phyloP scores from a whole-genome alignment of 352 stramenopile genomes.

The Pythium myriotylum region DNA sequence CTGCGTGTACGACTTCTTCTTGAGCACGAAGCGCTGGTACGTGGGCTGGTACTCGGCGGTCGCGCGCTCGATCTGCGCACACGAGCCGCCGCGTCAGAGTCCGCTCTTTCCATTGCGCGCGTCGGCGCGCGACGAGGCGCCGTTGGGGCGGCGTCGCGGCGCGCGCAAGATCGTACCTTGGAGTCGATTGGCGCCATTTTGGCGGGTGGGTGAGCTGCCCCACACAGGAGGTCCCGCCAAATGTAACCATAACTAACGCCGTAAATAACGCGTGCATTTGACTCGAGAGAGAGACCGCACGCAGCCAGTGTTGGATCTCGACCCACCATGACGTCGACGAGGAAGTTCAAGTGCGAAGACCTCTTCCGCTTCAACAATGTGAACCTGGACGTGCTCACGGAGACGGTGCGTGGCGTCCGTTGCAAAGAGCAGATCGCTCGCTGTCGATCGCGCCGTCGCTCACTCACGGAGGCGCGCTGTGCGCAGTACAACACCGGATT shows the following conservation, averaged over 20 bases:
- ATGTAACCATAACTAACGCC: too few species aligned
- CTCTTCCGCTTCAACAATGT: constrained; percentile 99
- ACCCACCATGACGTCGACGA: constrained; percentile 91
- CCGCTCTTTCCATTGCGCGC: constrained; percentile 4
- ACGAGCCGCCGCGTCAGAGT: constrained; percentile 17
- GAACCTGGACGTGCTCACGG: constrained; percentile 97
- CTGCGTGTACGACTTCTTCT: constrained; percentile 84
- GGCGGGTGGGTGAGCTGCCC: too few species aligned
- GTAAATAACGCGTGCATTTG: too few species aligned
- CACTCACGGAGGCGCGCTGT: constrained; percentile 6
- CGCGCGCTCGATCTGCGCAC: constrained; percentile 36
- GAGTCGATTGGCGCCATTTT: constrained; percentile 31
- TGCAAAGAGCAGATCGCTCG: not conserved
- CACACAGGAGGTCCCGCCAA: too few species aligned
- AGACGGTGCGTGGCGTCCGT: constrained; percentile 66
- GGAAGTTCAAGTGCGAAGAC: constrained; percentile 96
- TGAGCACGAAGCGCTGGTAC: constrained; percentile 78
- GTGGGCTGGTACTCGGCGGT: constrained; percentile 54
- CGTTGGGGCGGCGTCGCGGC: not conserved
- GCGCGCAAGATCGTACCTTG: constrained; percentile 15
- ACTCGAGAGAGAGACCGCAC: too few species aligned
- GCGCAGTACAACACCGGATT: constrained; percentile 96
- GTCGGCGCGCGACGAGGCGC: not conserved
- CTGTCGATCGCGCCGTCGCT: constrained; percentile 8
- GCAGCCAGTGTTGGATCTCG: not conserved